These are phyloP conservation scores for Plenodomus lindquistii DNA, from an alignment of 2,329 filamentous ascomycete species.

Conservation along the genomic window DNA sequence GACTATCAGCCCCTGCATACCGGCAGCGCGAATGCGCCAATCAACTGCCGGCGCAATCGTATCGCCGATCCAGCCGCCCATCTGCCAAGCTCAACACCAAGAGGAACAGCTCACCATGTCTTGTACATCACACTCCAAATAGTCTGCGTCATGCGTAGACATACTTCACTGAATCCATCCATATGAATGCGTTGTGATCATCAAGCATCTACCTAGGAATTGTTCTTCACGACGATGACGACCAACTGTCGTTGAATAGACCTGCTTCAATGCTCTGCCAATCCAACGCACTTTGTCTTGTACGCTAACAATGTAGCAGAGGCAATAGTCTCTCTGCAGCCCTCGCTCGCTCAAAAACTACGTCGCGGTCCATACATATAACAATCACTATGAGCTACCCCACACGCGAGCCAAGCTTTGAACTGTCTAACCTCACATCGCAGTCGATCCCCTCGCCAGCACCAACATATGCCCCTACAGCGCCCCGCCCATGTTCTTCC, in stretches of 20 bases:
- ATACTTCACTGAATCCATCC: too few species aligned
- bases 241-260: too few species aligned
- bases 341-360: background rate
- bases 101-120: too few species aligned
- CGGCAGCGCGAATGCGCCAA: background rate
- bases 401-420: background rate
- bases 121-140: too few species aligned
- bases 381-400: background rate
- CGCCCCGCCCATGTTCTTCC: background rate
- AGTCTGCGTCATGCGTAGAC: too few species aligned
- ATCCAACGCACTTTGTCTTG: too few species aligned
- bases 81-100: background rate
- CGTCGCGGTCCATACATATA: background rate
- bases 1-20: background rate
- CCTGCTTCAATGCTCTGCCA: too few species aligned
- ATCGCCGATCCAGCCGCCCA: background rate
- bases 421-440: background rate
- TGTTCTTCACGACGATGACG: too few species aligned
- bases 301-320: background rate
- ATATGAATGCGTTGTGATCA: too few species aligned
- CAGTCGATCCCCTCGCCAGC: conserved; percentile 17
- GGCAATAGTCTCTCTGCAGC: background rate
- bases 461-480: conserved; percentile 26
- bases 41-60: background rate
- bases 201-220: too few species aligned